These are phyloP conservation scores for Purpureocillium takamizusanense DNA, from an alignment of 2,329 filamentous ascomycete species.

Conservation along the genomic window DNA sequence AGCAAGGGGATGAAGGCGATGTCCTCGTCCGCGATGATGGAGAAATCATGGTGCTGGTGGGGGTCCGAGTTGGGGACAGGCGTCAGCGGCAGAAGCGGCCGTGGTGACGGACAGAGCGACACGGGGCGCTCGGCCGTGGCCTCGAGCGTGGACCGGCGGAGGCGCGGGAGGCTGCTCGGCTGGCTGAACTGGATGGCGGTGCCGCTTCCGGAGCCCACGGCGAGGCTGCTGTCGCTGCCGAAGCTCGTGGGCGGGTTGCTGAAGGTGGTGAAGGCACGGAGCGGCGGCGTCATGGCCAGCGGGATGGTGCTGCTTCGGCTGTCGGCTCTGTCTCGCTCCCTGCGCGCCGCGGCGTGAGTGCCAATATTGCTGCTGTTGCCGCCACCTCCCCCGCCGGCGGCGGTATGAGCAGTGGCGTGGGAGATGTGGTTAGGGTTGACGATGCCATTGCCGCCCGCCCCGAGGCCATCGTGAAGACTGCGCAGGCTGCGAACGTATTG, in stretches of 20 bases:
- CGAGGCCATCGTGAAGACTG: constrained; percentile 17
- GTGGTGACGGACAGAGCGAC: constrained; percentile 13
- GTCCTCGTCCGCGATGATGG: constrained; percentile 17
- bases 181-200: background rate
- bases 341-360: no score
- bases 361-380: no score
- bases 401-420: no score
- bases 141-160: constrained; percentile 20
- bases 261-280: constrained; percentile 15
- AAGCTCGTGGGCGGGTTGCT: constrained; percentile 7
- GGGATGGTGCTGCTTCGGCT: constrained; percentile 9
- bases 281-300: constrained; percentile 17
- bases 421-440: no score
- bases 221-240: constrained; percentile 1
- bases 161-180: constrained; percentile 8
- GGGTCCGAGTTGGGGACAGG: constrained; percentile 2
- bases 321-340: constrained; percentile 11
- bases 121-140: constrained; percentile 10
- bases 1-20: constrained; percentile 22
- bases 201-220: background rate
- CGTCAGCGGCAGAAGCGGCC: constrained; percentile 11
- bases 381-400: no score
- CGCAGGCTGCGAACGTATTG: constrained; percentile 21
- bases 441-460: constrained; percentile 4
- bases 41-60: constrained; percentile 9